Base-by-base conservation (phyloP, 495 filamentous ascomycete species). In the Annulohypoxylon moriforme region DNA sequence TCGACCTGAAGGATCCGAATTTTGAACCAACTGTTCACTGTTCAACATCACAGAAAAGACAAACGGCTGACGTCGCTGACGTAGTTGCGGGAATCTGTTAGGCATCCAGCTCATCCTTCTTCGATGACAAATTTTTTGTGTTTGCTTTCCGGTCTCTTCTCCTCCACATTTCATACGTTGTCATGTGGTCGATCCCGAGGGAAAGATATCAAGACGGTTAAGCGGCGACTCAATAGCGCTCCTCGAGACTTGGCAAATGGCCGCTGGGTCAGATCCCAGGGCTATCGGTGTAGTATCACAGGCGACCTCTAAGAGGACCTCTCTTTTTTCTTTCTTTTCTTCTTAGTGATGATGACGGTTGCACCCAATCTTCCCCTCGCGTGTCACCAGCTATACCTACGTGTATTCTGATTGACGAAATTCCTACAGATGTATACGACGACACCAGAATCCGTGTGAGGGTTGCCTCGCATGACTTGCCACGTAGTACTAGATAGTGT, bases 401-500 rank as follows among this genome's bases (percentile, higher is more conserved):
- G 55, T 64, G 42, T 46, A 22, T 46, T 25, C 29, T 27, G 56
- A 61, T 65, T 40, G 65, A 59, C 40, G 61, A 47, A 24, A 31
- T 68, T 57, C 47, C 13, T 52, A 52, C 24, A 44, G n/a, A 44
- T 42, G 55, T 52, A 55, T 60, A 50, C 60, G 56, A 50, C 60
- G 56, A 55, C 29, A 42, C 60, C 42, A 64, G 53, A 64, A 31
- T 73, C 65, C 65, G 53, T 20, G 65, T 68, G 56, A 56, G 60
- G 20, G 65, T 68, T 64, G 60, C 60, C 47, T 68, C 55, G 69
- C 69, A 67, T 68, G 36, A 31, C 38, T 60, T 73, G 70, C 70
- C 70, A 73, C 65, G 70, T 73, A 73, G 64, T 68, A 68, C 70
- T 33, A 56, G 38, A 52, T 52, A 52, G 47, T 64, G 55, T 61